These are phyloP conservation scores for Halenospora varia DNA, from an alignment of 495 filamentous ascomycete genomes.

Conservation along the genomic window DNA sequence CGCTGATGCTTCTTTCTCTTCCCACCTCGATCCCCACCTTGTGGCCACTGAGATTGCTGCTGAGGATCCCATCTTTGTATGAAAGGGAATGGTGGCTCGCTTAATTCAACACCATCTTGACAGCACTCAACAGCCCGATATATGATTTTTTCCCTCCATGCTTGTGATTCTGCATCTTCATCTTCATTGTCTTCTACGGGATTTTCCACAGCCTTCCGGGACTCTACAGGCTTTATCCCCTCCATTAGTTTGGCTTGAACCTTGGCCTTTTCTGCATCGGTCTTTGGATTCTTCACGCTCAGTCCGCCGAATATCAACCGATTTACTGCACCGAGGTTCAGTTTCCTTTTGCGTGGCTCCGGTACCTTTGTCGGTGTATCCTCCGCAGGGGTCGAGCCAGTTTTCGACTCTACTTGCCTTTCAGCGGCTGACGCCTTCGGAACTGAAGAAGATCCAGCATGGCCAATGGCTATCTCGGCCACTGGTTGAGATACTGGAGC, in stretches of 20 bases:
- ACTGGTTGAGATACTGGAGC: background rate
- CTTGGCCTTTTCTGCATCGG: conserved; percentile 61
- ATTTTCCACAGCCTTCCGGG: conserved; percentile 17
- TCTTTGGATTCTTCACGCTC: conserved; percentile 64
- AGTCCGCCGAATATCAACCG: conserved; percentile 69
- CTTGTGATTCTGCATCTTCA: conserved; percentile 35
- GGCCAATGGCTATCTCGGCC: background rate
- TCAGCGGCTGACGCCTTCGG: background rate
- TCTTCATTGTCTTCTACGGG: background rate
- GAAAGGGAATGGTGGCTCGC: conserved; percentile 85
- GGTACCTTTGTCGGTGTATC: background rate
- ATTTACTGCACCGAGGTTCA: conserved; percentile 62
- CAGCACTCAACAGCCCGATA: conserved; percentile 79
- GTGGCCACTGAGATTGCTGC: conserved; percentile 42
- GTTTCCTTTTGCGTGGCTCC: conserved; percentile 39
- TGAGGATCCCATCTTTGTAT: conserved; percentile 82
- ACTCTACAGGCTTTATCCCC: conserved; percentile 40
- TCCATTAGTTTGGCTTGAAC: conserved; percentile 53
- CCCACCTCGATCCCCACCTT: conserved; percentile 37
- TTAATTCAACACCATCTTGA: conserved; percentile 66
- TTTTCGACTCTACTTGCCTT: background rate
- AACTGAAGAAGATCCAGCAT: background rate
- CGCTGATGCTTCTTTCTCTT: conserved; percentile 38
- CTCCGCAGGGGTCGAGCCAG: conserved; percentile 4
- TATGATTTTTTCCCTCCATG: conserved; percentile 72